A percentile compares a stretch with the other conserved stretches of the same genome.
Evolutionary conservation across 345 rosid species (phyloP).

Genomic region (Ailanthus altissimus): DNA sequence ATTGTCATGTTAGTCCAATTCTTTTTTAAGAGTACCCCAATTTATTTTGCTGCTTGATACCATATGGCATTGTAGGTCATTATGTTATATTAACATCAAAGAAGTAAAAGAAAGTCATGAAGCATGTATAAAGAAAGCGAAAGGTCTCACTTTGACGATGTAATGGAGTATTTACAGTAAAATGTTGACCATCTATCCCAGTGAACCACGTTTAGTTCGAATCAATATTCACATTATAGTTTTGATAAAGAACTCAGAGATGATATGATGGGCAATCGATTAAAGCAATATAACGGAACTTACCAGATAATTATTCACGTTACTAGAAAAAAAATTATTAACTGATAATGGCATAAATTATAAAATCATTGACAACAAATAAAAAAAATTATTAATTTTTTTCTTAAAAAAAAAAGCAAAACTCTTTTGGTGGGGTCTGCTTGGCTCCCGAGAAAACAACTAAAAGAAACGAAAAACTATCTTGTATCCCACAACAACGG

Average conservation of each 20-base stretch:
- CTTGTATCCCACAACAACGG: background rate
- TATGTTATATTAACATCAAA: too few species aligned
- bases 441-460: background rate
- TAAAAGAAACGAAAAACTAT: background rate
- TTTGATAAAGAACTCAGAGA: constrained; percentile 11
- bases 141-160: too few species aligned
- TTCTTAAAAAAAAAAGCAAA: background rate
- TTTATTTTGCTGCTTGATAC: too few species aligned
- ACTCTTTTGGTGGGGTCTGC: background rate
- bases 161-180: too few species aligned
- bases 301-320: background rate
- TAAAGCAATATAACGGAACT: background rate
- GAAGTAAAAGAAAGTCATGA: too few species aligned
- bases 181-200: too few species aligned
- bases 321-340: background rate
- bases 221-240: background rate
- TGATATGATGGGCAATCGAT: background rate
- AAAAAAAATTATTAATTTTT: background rate
- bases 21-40: background rate
- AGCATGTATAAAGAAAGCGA: too few species aligned
- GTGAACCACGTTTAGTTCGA: background rate
- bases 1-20: background rate
- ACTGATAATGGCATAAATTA: background rate
- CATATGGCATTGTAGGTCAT: too few species aligned
- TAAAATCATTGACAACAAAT: background rate